These are phyloP conservation scores for Salix purpurea DNA, from an alignment of 345 rosid species.

Conservation along the genomic window DNA sequence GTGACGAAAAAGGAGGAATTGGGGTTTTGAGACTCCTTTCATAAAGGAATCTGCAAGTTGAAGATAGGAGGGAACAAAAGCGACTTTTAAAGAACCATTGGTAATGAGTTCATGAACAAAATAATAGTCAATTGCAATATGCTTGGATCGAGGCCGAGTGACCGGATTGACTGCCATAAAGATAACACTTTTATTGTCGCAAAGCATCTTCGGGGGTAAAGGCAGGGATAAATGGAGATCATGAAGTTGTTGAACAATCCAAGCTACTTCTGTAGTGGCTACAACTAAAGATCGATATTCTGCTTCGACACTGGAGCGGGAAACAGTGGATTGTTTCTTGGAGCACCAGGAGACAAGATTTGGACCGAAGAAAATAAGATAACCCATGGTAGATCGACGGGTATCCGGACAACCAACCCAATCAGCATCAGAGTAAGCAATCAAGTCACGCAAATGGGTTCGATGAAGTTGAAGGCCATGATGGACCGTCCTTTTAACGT, in stretches of 20 bases:
- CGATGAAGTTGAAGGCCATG: neutral
- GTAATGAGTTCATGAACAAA: neutral
- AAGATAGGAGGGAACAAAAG: too few species aligned
- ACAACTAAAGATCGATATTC: neutral
- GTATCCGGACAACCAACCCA: too few species aligned
- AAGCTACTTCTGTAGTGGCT: neutral
- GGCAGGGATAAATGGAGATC: neutral
- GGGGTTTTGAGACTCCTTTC: too few species aligned
- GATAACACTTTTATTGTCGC: neutral
- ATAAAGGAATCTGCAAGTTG: too few species aligned
- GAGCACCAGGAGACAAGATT: neutral
- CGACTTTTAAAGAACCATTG: too few species aligned
- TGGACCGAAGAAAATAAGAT: neutral
- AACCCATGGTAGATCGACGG: neutral
- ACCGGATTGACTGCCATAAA: neutral
- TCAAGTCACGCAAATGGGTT: fast-evolving
- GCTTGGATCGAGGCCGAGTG: too few species aligned
- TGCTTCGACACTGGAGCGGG: neutral
- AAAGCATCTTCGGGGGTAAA: neutral
- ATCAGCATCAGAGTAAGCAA: neutral
- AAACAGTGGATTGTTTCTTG: neutral
- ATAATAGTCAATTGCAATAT: neutral
- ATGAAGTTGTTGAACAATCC: neutral
- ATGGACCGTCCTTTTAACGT: neutral
- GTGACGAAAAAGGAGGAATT: too few species aligned